Evolutionary conservation across 2,329 filamentous ascomycete genomes (phyloP).

Genomic region (Byssothecium circinans): DNA sequence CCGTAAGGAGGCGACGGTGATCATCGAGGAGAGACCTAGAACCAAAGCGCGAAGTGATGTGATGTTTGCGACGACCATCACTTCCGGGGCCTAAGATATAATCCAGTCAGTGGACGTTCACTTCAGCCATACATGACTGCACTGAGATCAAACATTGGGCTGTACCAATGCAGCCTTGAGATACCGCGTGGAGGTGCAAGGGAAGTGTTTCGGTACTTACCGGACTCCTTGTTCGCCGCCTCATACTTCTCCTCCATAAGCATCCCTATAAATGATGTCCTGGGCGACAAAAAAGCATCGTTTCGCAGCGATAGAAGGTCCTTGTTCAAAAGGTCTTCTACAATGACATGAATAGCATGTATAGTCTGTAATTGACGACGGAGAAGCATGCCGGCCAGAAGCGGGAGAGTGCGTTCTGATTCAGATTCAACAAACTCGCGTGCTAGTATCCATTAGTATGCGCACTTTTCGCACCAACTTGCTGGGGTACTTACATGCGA

Average conservation of each 20-base stretch:
- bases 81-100: slow-evolving; percentile 1
- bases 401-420: slow-evolving; percentile 7
- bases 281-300: slow-evolving; percentile 13
- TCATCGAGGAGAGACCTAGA: slow-evolving; percentile 13
- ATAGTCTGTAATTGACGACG: slow-evolving; percentile 33
- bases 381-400: slow-evolving; percentile 29
- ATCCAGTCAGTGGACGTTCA: background rate
- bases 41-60: slow-evolving; percentile 15
- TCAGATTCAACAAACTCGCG: background rate
- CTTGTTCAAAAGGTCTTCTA: slow-evolving; percentile 21
- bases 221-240: slow-evolving; percentile 21
- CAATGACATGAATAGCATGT: slow-evolving; percentile 28
- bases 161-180: no score
- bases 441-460: background rate
- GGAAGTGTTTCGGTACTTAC: slow-evolving; percentile 6
- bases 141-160: no score
- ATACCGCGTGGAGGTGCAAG: no score
- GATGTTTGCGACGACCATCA: slow-evolving; percentile 13
- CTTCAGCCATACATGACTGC: background rate
- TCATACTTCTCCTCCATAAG: slow-evolving; percentile 22
- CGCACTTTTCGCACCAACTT: background rate
- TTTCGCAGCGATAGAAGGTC: slow-evolving; percentile 11
- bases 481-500: background rate
- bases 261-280: slow-evolving; percentile 21
- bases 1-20: slow-evolving; percentile 13